Percentiles rank a stretch among this genome's conserved stretches.
Conservation (phyloP, 2,329 filamentous ascomycete species). For the Colletotrichum sp. region DNA sequence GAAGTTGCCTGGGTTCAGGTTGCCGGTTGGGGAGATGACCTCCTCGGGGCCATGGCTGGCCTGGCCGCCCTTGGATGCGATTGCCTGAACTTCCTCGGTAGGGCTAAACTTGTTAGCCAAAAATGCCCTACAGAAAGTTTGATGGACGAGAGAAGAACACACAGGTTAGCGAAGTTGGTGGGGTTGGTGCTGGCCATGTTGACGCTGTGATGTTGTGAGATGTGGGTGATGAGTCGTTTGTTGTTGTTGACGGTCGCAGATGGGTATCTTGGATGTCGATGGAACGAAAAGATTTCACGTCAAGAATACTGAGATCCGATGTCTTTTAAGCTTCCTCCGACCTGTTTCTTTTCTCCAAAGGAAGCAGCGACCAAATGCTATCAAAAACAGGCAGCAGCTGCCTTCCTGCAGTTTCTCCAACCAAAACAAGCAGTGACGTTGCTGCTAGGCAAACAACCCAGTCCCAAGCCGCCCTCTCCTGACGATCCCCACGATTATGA, state of each 20-base stretch:
- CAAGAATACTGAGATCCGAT: neutral
- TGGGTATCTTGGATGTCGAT: neutral
- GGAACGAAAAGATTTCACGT: rapidly evolving
- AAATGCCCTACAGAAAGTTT: no score
- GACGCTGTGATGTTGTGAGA: neutral
- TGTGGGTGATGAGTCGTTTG: neutral
- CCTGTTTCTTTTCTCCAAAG: rapidly evolving
- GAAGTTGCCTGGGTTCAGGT: conserved; percentile 25
- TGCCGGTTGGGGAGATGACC: neutral
- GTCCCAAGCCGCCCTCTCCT: neutral
- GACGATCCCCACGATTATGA: conserved; percentile 7
- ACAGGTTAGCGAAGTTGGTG: neutral
- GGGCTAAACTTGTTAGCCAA: no score
- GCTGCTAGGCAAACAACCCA: neutral
- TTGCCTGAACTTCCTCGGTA: neutral
- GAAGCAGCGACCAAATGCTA: neutral
- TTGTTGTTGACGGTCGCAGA: neutral
- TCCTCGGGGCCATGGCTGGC: neutral
- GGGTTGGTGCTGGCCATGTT: neutral
- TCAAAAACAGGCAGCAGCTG: neutral
- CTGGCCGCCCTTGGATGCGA: neutral
- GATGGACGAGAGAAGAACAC: no score
- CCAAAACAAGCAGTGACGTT: neutral
- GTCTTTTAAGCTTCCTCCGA: neutral
- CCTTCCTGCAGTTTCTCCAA: neutral